phyloP scores from a whole-genome alignment of 768 basidiomycete species.

The Boletus pseudopeckii region DNA sequence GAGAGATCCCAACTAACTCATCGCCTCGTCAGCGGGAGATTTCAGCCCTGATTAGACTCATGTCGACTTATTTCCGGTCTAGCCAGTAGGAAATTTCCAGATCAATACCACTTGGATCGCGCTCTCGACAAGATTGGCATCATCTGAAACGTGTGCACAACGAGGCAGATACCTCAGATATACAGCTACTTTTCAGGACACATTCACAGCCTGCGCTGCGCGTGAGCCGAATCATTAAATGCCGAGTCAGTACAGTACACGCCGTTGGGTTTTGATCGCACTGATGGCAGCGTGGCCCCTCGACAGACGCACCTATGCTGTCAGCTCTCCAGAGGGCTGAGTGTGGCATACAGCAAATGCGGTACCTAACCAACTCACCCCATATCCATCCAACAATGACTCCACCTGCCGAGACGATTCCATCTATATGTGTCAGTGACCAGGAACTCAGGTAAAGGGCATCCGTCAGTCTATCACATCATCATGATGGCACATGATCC shows the following conservation, averaged over 20 bases:
- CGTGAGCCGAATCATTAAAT: slow-evolving; percentile 18
- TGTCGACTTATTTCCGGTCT: slow-evolving; percentile 31
- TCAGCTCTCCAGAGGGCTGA: background rate
- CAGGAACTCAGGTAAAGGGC: slow-evolving; percentile 12
- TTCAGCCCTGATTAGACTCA: slow-evolving; percentile 28
- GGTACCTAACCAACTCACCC: background rate
- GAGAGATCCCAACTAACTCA: slow-evolving; percentile 10
- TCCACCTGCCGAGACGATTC: slow-evolving; percentile 1
- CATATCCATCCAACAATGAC: slow-evolving; percentile 9
- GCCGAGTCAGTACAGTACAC: slow-evolving; percentile 11
- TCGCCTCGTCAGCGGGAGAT: slow-evolving; percentile 8
- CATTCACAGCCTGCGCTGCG: slow-evolving; percentile 11
- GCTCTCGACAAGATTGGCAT: slow-evolving; percentile 28
- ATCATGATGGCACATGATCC: slow-evolving; percentile 11
- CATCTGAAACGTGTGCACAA: slow-evolving; percentile 27
- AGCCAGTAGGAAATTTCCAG: slow-evolving; percentile 12
- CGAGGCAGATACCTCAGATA: slow-evolving; percentile 26
- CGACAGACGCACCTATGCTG: slow-evolving; percentile 4
- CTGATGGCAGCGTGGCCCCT: slow-evolving; percentile 11
- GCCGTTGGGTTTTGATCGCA: slow-evolving; percentile 4
- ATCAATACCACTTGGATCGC: slow-evolving; percentile 17
- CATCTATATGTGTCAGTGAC: slow-evolving; percentile 16
- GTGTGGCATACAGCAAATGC: slow-evolving; percentile 5
- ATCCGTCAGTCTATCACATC: background rate
- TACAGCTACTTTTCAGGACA: slow-evolving; percentile 1